These are phyloP conservation scores for Candida buenavistaensis DNA, from an alignment of 1,139 yeast species.

Conservation along the genomic window DNA sequence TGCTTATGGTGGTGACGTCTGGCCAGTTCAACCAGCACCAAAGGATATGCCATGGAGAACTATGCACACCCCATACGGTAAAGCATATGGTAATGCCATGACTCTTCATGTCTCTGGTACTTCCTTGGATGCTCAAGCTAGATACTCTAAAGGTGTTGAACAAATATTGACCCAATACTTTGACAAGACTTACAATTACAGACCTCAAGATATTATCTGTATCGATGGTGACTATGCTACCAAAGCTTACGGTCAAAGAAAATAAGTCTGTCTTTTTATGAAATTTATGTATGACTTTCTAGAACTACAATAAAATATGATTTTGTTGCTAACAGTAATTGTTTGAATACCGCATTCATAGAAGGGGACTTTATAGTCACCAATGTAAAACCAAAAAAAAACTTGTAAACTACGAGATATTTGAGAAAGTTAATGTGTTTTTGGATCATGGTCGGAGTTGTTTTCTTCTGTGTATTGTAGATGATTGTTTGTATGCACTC, in stretches of 20 bases:
- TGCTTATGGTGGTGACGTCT: conserved; percentile 82
- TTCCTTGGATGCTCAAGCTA: conserved; percentile 73
- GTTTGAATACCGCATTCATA: no score
- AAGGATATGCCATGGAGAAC: conserved; percentile 74
- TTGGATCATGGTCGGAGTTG: no score
- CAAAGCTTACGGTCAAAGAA: conserved; percentile 44
- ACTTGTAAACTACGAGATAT: no score
- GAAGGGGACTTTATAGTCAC: no score
- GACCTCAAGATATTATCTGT: conserved; percentile 73
- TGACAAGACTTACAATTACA: conserved; percentile 61
- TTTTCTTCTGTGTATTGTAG: no score
- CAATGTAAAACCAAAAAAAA: no score
- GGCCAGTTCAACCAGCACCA: conserved; percentile 83
- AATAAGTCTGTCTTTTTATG: no score
- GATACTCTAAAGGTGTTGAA: conserved; percentile 72
- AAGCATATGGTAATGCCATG: conserved; percentile 70
- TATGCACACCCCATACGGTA: conserved; percentile 64
- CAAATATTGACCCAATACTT: conserved; percentile 64
- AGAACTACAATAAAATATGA: conserved; percentile 3
- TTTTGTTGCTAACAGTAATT: no score
- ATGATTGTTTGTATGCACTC: no score
- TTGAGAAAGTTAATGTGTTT: not conserved
- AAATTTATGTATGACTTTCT: no score
- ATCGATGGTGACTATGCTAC: conserved; percentile 74
- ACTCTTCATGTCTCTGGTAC: conserved; percentile 84